These are phyloP conservation scores for Golubevia pallescens DNA, from an alignment of 1,284 basidiomycete species.

Conservation along the genomic window DNA sequence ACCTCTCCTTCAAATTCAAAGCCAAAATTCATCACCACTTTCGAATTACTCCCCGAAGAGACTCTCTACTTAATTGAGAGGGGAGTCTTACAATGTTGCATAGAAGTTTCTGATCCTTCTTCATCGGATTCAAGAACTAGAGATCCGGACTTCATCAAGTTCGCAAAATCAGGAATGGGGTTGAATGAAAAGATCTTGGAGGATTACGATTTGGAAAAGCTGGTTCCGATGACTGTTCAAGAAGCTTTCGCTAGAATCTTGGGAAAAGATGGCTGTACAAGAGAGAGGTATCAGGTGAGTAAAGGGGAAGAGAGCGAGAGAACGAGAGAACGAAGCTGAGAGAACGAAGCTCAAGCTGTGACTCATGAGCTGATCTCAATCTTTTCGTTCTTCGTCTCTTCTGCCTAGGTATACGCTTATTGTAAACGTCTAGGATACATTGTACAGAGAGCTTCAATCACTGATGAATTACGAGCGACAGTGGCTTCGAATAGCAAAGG, in stretches of 20 bases:
- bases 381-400: too few species aligned
- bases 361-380: too few species aligned
- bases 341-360: too few species aligned
- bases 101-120: neutral
- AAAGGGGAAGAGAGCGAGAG: too few species aligned
- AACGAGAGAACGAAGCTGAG: too few species aligned
- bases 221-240: constrained; percentile 80
- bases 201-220: constrained; percentile 64
- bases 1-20: too few species aligned
- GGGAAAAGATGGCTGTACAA: constrained; percentile 75
- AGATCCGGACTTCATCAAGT: constrained; percentile 32
- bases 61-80: constrained; percentile 88
- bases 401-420: constrained; percentile 91
- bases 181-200: constrained; percentile 14
- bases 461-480: constrained; percentile 25
- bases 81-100: constrained; percentile 67
- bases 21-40: constrained; percentile 15
- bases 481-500: neutral
- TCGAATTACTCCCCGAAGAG: constrained; percentile 91
- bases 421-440: constrained; percentile 88
- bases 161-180: constrained; percentile 22
- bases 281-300: constrained; percentile 84
- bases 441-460: constrained; percentile 72
- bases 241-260: constrained; percentile 86
- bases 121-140: constrained; percentile 81